Percentiles rank a stretch among this genome's conserved stretches.
phyloP scores from a whole-genome alignment of 148 eudicot species.

The Arctostaphylos glauca region DNA sequence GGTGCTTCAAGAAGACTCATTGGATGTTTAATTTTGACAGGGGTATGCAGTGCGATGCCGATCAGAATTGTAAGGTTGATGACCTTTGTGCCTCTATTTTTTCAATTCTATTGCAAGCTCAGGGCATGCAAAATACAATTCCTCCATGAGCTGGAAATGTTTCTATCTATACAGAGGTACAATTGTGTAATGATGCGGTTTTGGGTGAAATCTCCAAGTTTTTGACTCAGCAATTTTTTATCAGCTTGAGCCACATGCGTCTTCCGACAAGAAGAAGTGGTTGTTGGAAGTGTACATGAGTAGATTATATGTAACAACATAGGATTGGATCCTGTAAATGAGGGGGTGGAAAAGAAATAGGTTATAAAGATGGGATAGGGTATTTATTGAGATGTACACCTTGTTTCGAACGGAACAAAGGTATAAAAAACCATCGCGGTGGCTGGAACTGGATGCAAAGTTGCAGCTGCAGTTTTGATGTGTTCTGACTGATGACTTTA shows the following conservation, averaged over 20 bases:
- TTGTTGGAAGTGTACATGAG: constrained; percentile 30
- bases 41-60: constrained; percentile 11
- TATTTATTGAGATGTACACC: constrained; percentile 36
- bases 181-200: not conserved
- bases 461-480: constrained; percentile 47
- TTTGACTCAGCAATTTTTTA: not conserved
- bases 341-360: constrained; percentile 29
- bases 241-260: constrained; percentile 18
- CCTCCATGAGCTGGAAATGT: not conserved
- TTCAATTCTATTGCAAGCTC: not conserved
- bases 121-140: not conserved
- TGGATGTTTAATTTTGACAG: constrained; percentile 18
- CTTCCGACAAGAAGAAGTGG: constrained; percentile 6
- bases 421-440: constrained; percentile 28
- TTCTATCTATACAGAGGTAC: not conserved
- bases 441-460: constrained; percentile 28
- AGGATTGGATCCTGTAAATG: constrained; percentile 47
- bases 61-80: constrained; percentile 8
- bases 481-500: constrained; percentile 27
- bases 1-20: constrained; percentile 9
- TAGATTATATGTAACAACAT: constrained; percentile 25
- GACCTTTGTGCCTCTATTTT: not conserved
- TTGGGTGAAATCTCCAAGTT: not conserved
- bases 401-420: not conserved
- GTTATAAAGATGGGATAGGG: constrained; percentile 22